These are phyloP conservation scores for Trichoderma lentiforme DNA, from an alignment of 2,329 filamentous ascomycete genomes.

Conservation along the genomic window DNA sequence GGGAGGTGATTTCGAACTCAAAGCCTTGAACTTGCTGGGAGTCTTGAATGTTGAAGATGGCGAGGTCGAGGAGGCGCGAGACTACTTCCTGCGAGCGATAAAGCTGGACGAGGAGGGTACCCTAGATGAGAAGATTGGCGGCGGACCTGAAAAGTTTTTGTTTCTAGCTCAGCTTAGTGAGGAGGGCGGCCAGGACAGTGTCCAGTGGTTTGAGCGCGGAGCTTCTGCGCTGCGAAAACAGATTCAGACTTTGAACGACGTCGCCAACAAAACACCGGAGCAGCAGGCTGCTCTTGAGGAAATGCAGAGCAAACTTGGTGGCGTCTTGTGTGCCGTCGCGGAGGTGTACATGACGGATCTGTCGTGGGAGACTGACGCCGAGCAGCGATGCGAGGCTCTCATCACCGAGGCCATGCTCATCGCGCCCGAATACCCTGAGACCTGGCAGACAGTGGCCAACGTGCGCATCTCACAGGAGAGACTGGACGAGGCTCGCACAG, in stretches of 20 bases:
- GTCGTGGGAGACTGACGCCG: slow-evolving; percentile 87
- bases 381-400: slow-evolving; percentile 79
- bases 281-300: slow-evolving; percentile 52
- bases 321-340: slow-evolving; percentile 87
- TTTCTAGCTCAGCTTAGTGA: slow-evolving; percentile 89
- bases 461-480: slow-evolving; percentile 86
- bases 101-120: slow-evolving; percentile 72
- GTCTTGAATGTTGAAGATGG: slow-evolving; percentile 81
- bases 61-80: slow-evolving; percentile 70
- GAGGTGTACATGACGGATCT: slow-evolving; percentile 99
- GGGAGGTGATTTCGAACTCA: slow-evolving; percentile 52
- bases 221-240: slow-evolving; percentile 68
- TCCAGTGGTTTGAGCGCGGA: slow-evolving; percentile 67
- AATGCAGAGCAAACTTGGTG: slow-evolving; percentile 78
- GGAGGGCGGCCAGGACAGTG: slow-evolving; percentile 63
- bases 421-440: slow-evolving; percentile 76
- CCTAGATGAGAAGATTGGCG: slow-evolving; percentile 67
- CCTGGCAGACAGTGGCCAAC: slow-evolving; percentile 92
- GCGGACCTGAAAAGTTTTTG: slow-evolving; percentile 89
- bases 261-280: slow-evolving; percentile 36
- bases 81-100: slow-evolving; percentile 70
- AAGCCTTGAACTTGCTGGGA: slow-evolving; percentile 71
- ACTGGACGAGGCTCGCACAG: slow-evolving; percentile 73
- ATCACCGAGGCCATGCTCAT: slow-evolving; percentile 88
- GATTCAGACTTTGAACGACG: slow-evolving; percentile 60